Evolutionary conservation across 768 basidiomycete species (phyloP).

Genomic region (Leccinum variicolor): DNA sequence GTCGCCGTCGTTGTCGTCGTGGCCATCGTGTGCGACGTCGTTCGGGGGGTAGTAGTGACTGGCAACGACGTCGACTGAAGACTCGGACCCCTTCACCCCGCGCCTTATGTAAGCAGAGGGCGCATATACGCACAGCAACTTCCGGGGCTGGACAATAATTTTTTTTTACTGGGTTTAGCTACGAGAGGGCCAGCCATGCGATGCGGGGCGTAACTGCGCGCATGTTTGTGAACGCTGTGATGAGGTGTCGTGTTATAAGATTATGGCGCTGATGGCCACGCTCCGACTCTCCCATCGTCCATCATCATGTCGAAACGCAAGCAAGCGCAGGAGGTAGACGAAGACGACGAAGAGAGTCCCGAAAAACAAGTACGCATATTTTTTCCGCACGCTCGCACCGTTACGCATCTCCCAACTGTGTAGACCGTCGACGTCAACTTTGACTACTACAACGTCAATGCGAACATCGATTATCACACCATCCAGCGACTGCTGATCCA

Average conservation of each 20-base stretch:
- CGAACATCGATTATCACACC: slow-evolving; percentile 80
- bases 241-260: too few relatives aligned
- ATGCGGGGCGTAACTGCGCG: too few relatives aligned
- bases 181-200: too few relatives aligned
- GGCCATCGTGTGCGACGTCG: slow-evolving; percentile 19
- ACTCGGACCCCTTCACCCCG: slow-evolving; percentile 5
- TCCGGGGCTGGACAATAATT: background rate
- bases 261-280: background rate
- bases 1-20: slow-evolving; percentile 16
- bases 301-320: slow-evolving; percentile 53
- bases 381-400: background rate
- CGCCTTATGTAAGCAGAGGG: slow-evolving; percentile 16
- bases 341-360: slow-evolving; percentile 32
- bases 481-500: slow-evolving; percentile 70
- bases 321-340: slow-evolving; percentile 28
- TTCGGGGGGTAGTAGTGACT: background rate
- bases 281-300: background rate
- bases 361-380: slow-evolving; percentile 39
- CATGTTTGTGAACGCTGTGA: too few relatives aligned
- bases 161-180: too few relatives aligned
- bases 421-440: slow-evolving; percentile 44
- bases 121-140: background rate
- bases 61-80: background rate
- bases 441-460: slow-evolving; percentile 89
- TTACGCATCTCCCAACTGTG: background rate